Evolutionary conservation across 2,329 filamentous ascomycete genomes (phyloP).

Genomic region (Neonectria neomacrospora): DNA sequence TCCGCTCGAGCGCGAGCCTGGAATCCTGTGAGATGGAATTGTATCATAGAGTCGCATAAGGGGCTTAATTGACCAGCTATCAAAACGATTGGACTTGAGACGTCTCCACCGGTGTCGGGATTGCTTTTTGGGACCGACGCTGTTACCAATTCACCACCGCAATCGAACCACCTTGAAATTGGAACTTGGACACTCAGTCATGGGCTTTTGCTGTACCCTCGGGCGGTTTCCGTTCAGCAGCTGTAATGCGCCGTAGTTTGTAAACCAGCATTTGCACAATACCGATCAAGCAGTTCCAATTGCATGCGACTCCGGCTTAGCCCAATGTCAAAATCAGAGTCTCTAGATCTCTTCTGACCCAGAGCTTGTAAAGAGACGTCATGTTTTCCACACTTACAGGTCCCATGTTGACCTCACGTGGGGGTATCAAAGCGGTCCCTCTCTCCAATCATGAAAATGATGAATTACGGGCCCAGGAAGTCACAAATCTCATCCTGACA

Average conservation of each 20-base stretch:
- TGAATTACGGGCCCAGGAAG: constrained; percentile 32
- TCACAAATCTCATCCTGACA: constrained; percentile 39
- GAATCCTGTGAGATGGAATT: constrained; percentile 48
- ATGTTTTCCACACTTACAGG: not conserved
- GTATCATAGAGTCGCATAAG: constrained; percentile 56
- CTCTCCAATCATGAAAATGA: constrained; percentile 17
- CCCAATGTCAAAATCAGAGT: not conserved
- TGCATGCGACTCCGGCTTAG: not conserved
- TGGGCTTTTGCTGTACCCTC: not conserved
- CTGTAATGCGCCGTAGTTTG: not conserved
- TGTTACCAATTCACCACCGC: constrained; percentile 6
- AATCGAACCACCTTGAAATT: constrained; percentile 11
- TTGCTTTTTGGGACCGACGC: constrained; percentile 3
- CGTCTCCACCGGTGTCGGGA: constrained; percentile 12
- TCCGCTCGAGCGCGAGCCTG: constrained; percentile 39
- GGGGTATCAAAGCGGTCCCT: constrained; percentile 30
- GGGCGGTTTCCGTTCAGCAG: not conserved
- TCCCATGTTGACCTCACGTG: constrained; percentile 20
- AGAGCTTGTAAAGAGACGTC: not conserved
- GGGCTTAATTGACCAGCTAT: constrained; percentile 50
- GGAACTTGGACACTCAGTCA: not conserved
- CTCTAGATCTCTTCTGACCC: not conserved
- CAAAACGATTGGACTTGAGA: constrained; percentile 35
- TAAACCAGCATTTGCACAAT: not conserved
- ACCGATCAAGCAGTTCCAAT: not conserved